Evolutionary conservation across 441 rosid genomes (phyloP).

Genomic region (Geranium incanum): DNA sequence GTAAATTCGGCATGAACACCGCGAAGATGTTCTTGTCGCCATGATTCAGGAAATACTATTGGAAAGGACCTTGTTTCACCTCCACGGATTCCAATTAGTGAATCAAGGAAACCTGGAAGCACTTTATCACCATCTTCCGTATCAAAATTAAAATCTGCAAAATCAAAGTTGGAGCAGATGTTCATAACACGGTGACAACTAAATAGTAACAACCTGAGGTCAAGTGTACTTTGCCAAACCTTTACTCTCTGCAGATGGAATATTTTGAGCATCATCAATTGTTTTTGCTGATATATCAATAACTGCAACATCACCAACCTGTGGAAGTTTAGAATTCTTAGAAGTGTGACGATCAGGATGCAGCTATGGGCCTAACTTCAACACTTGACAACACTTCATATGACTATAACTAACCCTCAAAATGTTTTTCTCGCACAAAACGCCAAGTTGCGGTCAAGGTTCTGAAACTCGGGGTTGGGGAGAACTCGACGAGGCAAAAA

Average conservation of each 20-base stretch:
- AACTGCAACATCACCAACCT: slow-evolving; percentile 81
- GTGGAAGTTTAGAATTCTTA: slow-evolving; percentile 23
- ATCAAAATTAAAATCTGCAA: slow-evolving; percentile 76
- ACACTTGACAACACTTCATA: neutral
- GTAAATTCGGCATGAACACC: slow-evolving; percentile 81
- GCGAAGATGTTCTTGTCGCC: slow-evolving; percentile 78
- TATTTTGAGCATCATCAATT: slow-evolving; percentile 40
- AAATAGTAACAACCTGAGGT: slow-evolving; percentile 7
- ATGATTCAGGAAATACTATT: slow-evolving; percentile 70
- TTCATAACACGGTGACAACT: slow-evolving; percentile 2
- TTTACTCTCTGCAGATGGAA: slow-evolving; percentile 87
- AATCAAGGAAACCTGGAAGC: slow-evolving; percentile 73
- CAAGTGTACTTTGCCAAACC: slow-evolving; percentile 39
- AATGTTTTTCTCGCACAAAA: neutral
- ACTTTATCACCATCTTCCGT: slow-evolving; percentile 77
- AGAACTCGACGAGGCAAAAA: no score
- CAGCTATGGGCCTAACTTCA: neutral
- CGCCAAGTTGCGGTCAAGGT: no score
- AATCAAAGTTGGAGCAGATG: slow-evolving; percentile 4
- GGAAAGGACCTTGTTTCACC: slow-evolving; percentile 78
- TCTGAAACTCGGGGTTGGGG: no score
- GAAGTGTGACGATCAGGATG: neutral
- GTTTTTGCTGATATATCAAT: slow-evolving; percentile 80
- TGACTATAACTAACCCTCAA: neutral
- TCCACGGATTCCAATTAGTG: slow-evolving; percentile 53